Evolutionary conservation across 2,329 filamentous ascomycete genomes (phyloP).

Genomic region (Madurella mycetomatis): DNA sequence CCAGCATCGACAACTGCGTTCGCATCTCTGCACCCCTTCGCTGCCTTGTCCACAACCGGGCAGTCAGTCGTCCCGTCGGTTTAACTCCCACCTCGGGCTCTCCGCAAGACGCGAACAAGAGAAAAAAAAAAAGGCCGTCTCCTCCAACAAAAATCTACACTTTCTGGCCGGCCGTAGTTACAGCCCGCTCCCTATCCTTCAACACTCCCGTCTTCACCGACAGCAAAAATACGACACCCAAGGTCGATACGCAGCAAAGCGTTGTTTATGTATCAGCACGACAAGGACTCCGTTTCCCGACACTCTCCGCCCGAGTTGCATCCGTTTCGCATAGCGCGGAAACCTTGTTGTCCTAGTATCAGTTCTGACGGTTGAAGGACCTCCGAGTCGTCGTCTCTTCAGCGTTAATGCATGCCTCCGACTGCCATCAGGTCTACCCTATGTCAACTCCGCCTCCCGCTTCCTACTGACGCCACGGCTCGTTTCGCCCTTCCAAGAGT

Average conservation of each 20-base stretch:
- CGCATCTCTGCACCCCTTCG: background rate
- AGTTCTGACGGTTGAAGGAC: conserved; percentile 83
- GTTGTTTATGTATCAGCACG: conserved; percentile 99
- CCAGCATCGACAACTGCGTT: background rate
- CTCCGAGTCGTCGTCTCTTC: conserved; percentile 32
- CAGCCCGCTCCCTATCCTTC: conserved; percentile 8
- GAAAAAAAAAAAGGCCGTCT: conserved; percentile 12
- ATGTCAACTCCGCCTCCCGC: conserved; percentile 52
- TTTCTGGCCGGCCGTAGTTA: conserved; percentile 10
- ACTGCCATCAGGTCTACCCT: conserved; percentile 49
- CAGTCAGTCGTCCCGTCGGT: conserved; percentile 6
- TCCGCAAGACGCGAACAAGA: conserved; percentile 11
- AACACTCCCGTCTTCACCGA: conserved; percentile 13
- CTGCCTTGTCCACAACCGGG: conserved; percentile 4
- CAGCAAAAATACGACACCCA: conserved; percentile 21
- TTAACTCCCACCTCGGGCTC: conserved; percentile 12
- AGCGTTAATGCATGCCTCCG: conserved; percentile 56
- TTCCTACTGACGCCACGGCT: conserved; percentile 51
- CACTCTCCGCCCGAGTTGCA: conserved; percentile 94
- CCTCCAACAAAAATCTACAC: conserved; percentile 10
- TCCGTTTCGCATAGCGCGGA: conserved; percentile 93
- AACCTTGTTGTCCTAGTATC: conserved; percentile 85
- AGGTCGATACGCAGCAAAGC: conserved; percentile 35
- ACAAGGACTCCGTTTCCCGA: conserved; percentile 84
- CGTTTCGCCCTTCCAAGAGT: conserved; percentile 31